Evolutionary conservation across 2,329 filamentous ascomycete species (phyloP).

Genomic region (Gaeumannomyces sp.): DNA sequence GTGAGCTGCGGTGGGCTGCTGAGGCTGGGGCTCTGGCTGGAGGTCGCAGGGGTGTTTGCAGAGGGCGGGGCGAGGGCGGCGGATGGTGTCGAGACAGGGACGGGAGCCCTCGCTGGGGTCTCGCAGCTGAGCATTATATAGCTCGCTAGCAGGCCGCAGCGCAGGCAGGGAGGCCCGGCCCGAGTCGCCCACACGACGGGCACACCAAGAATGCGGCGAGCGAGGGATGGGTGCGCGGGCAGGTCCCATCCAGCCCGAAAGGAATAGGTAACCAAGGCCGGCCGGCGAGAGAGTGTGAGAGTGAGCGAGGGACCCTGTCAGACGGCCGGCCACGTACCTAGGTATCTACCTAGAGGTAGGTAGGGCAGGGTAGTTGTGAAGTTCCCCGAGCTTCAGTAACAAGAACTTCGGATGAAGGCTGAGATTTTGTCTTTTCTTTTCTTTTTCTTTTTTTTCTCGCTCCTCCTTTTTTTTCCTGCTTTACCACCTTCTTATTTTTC

Average conservation of each 20-base stretch:
- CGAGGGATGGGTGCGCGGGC: not conserved
- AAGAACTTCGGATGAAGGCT: too few species aligned
- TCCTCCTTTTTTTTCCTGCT: not conserved
- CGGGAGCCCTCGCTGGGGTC: constrained; percentile 1
- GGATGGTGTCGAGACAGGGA: not conserved
- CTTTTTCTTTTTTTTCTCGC: not conserved
- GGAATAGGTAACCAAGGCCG: not conserved
- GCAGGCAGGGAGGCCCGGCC: not conserved
- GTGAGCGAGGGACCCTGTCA: not conserved
- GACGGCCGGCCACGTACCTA: too few species aligned
- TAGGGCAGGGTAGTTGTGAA: too few species aligned
- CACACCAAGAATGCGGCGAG: not conserved
- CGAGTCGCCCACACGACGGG: not conserved
- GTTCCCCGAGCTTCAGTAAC: too few species aligned
- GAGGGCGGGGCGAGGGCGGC: not conserved
- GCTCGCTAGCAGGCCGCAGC: not conserved
- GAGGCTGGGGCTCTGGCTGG: not conserved
- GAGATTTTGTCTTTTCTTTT: not conserved
- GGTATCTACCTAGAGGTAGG: too few species aligned
- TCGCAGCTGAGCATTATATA: constrained; percentile 9
- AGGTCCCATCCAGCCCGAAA: not conserved
- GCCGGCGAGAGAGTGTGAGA: not conserved
- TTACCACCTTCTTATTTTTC: too few species aligned
- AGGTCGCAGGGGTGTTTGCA: not conserved
- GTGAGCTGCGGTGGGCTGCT: not conserved